Evolutionary conservation across 768 basidiomycete species (phyloP).

Genomic region (Clavulina sp.): DNA sequence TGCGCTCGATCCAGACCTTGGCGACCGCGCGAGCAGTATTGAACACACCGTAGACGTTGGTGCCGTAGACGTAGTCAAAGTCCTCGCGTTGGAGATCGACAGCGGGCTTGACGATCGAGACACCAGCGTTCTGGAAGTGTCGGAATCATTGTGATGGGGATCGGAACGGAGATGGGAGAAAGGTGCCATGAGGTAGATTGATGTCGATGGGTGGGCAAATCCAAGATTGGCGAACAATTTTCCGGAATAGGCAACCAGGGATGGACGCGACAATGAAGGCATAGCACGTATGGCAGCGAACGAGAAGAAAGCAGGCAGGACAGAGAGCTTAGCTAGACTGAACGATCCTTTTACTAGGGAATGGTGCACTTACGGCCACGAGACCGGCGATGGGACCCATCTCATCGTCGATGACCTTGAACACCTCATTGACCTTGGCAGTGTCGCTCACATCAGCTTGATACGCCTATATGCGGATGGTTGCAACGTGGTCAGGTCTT

Average conservation of each 20-base stretch:
- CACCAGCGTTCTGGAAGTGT: conserved; percentile 25
- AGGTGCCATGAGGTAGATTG: too few species aligned
- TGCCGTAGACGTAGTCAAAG: conserved; percentile 34
- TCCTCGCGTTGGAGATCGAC: conserved; percentile 37
- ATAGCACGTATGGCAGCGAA: too few species aligned
- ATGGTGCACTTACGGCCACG: conserved; percentile 28
- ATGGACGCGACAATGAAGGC: too few species aligned
- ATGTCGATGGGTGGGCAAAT: too few species aligned
- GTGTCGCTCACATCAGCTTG: conserved; percentile 41
- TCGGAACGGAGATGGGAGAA: neutral
- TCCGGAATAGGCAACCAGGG: too few species aligned
- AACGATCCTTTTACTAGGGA: too few species aligned
- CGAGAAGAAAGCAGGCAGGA: too few species aligned
- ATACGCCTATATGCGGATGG: conserved; percentile 27
- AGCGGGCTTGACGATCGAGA: conserved; percentile 45
- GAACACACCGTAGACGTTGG: conserved; percentile 44
- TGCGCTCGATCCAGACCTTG: conserved; percentile 29
- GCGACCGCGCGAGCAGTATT: conserved; percentile 42
- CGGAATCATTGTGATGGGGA: neutral
- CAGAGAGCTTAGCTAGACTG: too few species aligned
- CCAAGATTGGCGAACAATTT: too few species aligned
- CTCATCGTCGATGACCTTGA: conserved; percentile 32
- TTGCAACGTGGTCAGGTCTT: neutral
- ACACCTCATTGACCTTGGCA: conserved; percentile 22
- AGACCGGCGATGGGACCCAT: conserved; percentile 33